Base-by-base conservation (phyloP, 2,329 filamentous ascomycete species). In the Periglandula ipomoeae region DNA sequence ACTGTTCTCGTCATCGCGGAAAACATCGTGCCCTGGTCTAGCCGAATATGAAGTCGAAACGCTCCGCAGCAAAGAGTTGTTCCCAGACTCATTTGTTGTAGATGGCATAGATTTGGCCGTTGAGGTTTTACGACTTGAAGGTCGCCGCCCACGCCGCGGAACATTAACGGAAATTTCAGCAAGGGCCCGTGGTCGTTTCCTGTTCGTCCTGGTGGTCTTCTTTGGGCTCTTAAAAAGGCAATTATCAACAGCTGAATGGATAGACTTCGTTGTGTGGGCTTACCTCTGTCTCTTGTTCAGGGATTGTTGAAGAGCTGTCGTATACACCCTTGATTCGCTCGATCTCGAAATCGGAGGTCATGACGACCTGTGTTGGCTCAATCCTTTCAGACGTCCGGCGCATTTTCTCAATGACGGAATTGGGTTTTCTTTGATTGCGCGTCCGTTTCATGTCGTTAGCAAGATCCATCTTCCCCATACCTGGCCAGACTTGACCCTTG, bases 381-480 rank as follows among this genome's bases (percentile, higher is more conserved):
- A 89, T 79, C 2, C 74, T 71, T 53, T 75, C 72, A 1, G 86
- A 89, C 17, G 78, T 80, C 46, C 74, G 64, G 56, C 82, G 75
- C 65, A 91, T 81, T 50, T 78, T 76, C 48, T 78, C 72, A 20
- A 89, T 68, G n/a, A 88, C 81, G 1, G 80, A 82, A n/a, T 72
- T 74, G 47, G 84, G 79, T 63, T 91, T 91, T 58, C 84, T 81
- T 65, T 91, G 87, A 61, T 90, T 90, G 46, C 87, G 75, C 67
- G 81, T 87, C 41, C 82, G 76, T 57, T 81, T 84, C 74, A 86
- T 84, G 52, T 84, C 76, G 4, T 83, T 86, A 4, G 87, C 87
- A 47, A 87, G 81, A 63, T 91, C 87, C 61, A 90, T 89, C n/a
- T 88, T 74, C 47, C 79, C 78, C 86, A 90, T 90, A 17, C 87